Conservation (phyloP, 805 yeast genomes). For the Suhomyces sp. region DNA sequence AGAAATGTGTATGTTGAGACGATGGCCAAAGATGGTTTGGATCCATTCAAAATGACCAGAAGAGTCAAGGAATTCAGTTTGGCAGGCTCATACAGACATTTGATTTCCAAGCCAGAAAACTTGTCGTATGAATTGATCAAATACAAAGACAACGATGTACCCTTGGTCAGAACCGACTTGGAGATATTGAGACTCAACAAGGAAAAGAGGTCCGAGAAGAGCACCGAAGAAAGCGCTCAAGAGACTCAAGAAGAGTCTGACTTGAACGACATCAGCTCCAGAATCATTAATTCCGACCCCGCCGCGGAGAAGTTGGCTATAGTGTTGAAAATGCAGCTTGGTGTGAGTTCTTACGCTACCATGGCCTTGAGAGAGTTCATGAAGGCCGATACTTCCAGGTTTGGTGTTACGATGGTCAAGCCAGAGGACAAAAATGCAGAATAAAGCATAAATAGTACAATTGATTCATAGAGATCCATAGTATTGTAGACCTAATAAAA, state of each 20-base stretch:
- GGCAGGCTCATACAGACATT: slow-evolving; percentile 81
- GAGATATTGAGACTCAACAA: slow-evolving; percentile 36
- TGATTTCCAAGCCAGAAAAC: slow-evolving; percentile 63
- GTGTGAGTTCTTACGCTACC: slow-evolving; percentile 90
- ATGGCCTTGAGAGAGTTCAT: slow-evolving; percentile 93
- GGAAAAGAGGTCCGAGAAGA: slow-evolving; percentile 8
- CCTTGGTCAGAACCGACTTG: slow-evolving; percentile 76
- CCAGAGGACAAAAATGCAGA: neutral
- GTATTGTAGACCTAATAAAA: no score
- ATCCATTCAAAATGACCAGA: slow-evolving; percentile 82
- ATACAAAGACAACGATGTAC: slow-evolving; percentile 64
- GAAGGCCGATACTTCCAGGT: slow-evolving; percentile 64
- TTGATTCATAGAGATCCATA: no score
- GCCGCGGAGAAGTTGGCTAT: slow-evolving; percentile 55
- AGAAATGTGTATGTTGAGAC: slow-evolving; percentile 60
- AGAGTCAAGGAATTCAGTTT: slow-evolving; percentile 84
- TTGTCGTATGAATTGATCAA: slow-evolving; percentile 60
- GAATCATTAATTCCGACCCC: slow-evolving; percentile 1
- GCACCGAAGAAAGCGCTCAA: slow-evolving; percentile 5
- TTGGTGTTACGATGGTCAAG: slow-evolving; percentile 15
- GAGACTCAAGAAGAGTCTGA: neutral
- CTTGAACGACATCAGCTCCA: neutral
- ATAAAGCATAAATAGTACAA: neutral
- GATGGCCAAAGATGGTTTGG: slow-evolving; percentile 79
- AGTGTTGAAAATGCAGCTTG: slow-evolving; percentile 71